Evolutionary conservation across 257 asterid species (phyloP), one percentile per base, ranked within the genome.

Genomic region (Sherardia arvensis): DNA sequence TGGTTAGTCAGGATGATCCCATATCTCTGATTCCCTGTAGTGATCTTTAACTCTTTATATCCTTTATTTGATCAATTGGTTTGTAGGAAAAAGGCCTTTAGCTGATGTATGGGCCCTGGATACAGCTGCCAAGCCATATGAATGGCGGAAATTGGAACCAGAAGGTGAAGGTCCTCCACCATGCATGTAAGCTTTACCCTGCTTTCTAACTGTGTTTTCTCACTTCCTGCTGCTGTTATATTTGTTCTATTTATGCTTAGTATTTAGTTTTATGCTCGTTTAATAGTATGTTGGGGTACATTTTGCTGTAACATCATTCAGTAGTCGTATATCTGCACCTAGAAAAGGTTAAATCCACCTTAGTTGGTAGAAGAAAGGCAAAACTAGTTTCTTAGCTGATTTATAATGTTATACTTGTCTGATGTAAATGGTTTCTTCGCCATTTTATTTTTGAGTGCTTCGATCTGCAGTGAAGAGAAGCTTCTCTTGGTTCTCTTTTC

Each of bases 161-260:
- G 99, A 90, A 81, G 99, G 99, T 36, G 99, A 93, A 81, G 97
- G 99, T 68, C 99, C 99, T 36, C 99, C 99, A 67, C 99, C 99
- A 66, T 93, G 99, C 99, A 93, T 93, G 99, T 93, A 75, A 84
- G 88, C 78, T 68, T 28, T 23, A 20, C 22, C 12, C 61, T 2
- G 11, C 22, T 30, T 30, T 66, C 67, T 67, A 27, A 7, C 21
- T 63, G 60, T 8, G 32, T 66, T 30, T 55, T 3, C 54, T 58
- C 45, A 49, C 57, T 36, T n/a, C 14, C 55, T 48, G n/a, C 32
- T 61, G 33, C 18, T 61, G 20, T 66, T 1, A 43, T 14, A 43
- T 71, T 58, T 30, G 30, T 14, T 3, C 26, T 54, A 45, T 53
- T 21, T 53, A 10, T 49, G 22, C 55, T 57, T 58, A 55, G 55